Evolutionary conservation across 164 flowering plant genomes (phyloP), one percentile per base, ranked within the genome.

Genomic region (Nymphaea colorata): DNA sequence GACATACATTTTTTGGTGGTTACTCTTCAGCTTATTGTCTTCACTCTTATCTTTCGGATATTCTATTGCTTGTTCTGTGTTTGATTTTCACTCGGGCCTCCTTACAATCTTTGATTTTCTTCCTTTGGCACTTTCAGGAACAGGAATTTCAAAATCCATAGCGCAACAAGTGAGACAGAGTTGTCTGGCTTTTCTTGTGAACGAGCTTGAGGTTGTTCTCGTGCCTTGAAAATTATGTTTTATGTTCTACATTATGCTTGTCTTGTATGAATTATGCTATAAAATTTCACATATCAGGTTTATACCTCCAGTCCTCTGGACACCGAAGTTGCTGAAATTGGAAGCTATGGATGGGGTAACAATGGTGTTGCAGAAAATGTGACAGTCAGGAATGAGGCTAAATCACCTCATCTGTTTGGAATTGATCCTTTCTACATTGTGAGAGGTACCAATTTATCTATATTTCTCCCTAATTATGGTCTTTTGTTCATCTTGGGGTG

Each of bases 301-400:
- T 61, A 43, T 16, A 59, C 44, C 76, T 42, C 44, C 47, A 68
- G 44, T 63, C 53, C 66, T 18, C 57, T 44, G 42, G 70, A n/a
- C 47, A 67, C 87, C n/a, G n/a, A n/a, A n/a, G n/a, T n/a, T n/a
- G n/a, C n/a, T n/a, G n/a, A n/a, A n/a, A n/a, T n/a, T 78, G 87
- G 84, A 70, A 79, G 65, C 64, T 91, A 84, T 80, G 98, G 96
- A 67, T 91, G 96, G 96, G 84, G 83, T 45, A 81, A 80, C 69
- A 62, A 69, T 69, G 73, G 67, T 53, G 51, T 43, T 17, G 68
- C 68, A 25, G 66, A 18, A 43, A 72, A 78, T 62, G 14, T 41
- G 51, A 66, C 67, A 42, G 18, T 61, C 62, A 14, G 44, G 61
- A 74, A 70, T 66, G 65, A 57, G 42, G 71, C 74, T 72, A 78